Percentiles rank a stretch among this genome's conserved stretches.
Conservation (phyloP, 2,329 filamentous ascomycete species). For the Penicillium sp. region DNA sequence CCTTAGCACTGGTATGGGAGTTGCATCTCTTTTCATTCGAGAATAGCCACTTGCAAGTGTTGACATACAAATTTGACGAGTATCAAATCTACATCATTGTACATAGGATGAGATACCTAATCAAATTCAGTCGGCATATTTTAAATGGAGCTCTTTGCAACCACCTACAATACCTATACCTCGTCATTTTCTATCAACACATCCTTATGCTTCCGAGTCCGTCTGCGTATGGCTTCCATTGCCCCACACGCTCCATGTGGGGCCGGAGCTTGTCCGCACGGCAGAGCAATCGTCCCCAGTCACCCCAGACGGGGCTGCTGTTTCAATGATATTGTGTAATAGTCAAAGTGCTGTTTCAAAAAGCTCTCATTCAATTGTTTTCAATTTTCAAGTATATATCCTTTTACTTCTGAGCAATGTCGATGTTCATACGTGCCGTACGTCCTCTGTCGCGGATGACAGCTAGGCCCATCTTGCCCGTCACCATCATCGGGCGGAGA, state of each 20-base stretch:
- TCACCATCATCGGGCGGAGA: constrained; percentile 56
- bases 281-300: neutral
- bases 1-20: constrained; percentile 26
- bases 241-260: constrained; percentile 6
- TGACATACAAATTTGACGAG: too few relatives aligned
- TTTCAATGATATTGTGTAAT: neutral
- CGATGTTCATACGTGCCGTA: constrained; percentile 13
- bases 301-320: neutral
- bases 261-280: neutral
- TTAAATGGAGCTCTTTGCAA: too few relatives aligned
- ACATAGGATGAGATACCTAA: neutral
- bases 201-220: neutral
- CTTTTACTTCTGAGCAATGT: constrained; percentile 6
- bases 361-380: neutral
- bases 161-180: too few relatives aligned
- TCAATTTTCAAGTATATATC: neutral
- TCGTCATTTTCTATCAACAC: neutral
- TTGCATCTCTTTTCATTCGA: constrained; percentile 24
- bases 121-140: too few relatives aligned
- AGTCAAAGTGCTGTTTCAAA: neutral
- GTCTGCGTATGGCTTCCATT: neutral
- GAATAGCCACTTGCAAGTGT: constrained; percentile 11
- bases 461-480: constrained; percentile 1
- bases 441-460: constrained; percentile 8
- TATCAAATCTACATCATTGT: neutral